Percentiles rank a stretch among this genome's conserved stretches.
These are phyloP conservation scores for Coniochaeta hoffmannii DNA, from an alignment of 2,329 filamentous ascomycete species.

Conservation along the genomic window DNA sequence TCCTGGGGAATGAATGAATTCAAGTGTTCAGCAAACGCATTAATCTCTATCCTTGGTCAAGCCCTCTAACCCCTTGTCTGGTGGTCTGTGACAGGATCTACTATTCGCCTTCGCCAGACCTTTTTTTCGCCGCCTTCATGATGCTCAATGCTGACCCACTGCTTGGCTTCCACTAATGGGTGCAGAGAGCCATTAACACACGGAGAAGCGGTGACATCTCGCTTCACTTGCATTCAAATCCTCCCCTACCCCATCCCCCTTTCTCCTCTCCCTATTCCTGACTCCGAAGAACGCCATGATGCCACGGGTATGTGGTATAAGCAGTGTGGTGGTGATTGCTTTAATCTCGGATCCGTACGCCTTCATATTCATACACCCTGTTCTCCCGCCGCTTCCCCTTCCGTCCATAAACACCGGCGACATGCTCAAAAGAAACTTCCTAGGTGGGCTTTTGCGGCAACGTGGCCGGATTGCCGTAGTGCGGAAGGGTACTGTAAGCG, in stretches of 20 bases:
- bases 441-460: slow-evolving; percentile 50
- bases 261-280: background rate
- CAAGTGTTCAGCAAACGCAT: background rate
- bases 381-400: background rate
- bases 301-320: slow-evolving; percentile 1
- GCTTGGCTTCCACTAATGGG: background rate
- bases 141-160: background rate
- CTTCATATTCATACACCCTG: background rate
- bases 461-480: slow-evolving; percentile 52
- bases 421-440: slow-evolving; percentile 13
- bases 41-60: background rate
- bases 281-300: slow-evolving; percentile 3
- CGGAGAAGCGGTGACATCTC: background rate
- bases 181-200: background rate
- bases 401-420: slow-evolving; percentile 8
- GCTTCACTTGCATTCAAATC: background rate
- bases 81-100: background rate
- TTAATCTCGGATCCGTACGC: background rate
- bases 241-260: background rate
- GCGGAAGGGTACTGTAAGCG: slow-evolving; percentile 45
- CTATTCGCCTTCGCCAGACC: background rate
- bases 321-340: background rate
- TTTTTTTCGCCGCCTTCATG: background rate
- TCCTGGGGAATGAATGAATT: background rate
- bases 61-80: background rate